These are phyloP conservation scores for Globisporangium okanoganense DNA, from an alignment of 352 stramenopile genomes.

Conservation along the genomic window DNA sequence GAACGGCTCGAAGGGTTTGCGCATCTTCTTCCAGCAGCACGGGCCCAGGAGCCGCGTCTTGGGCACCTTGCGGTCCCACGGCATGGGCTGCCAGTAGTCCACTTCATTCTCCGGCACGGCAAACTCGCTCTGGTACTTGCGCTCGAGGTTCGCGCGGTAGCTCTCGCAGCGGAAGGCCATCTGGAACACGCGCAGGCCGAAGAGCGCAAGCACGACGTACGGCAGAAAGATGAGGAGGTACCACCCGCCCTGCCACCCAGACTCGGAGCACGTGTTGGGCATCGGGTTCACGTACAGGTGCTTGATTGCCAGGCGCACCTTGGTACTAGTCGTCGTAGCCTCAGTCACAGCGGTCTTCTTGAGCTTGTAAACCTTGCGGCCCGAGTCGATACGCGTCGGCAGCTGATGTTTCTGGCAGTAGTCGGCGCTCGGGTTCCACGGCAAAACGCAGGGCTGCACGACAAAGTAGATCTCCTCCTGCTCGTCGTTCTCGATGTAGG, in stretches of 20 bases:
- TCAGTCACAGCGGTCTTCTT: slow-evolving; percentile 12
- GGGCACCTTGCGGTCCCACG: slow-evolving; percentile 67
- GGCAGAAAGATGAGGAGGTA: slow-evolving; percentile 60
- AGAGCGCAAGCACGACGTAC: slow-evolving; percentile 46
- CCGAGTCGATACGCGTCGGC: slow-evolving; percentile 34
- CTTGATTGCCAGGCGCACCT: slow-evolving; percentile 17
- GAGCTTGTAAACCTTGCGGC: slow-evolving; percentile 44
- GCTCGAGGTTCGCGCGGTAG: slow-evolving; percentile 56
- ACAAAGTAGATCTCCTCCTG: slow-evolving; percentile 58
- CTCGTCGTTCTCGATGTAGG: slow-evolving; percentile 44
- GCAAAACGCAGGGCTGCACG: slow-evolving; percentile 43
- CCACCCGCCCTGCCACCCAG: slow-evolving; percentile 36
- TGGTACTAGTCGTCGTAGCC: slow-evolving; percentile 6
- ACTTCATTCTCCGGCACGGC: slow-evolving; percentile 57
- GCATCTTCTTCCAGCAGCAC: slow-evolving; percentile 68
- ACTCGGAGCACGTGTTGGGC: slow-evolving; percentile 46
- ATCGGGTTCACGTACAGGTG: slow-evolving; percentile 60
- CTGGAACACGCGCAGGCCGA: slow-evolving; percentile 58
- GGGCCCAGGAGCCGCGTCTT: slow-evolving; percentile 57
- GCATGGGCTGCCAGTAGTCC: slow-evolving; percentile 67
- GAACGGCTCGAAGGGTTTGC: slow-evolving; percentile 54
- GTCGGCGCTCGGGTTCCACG: slow-evolving; percentile 27
- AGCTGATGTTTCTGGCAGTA: slow-evolving; percentile 35
- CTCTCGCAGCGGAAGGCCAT: slow-evolving; percentile 54
- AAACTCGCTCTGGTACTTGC: slow-evolving; percentile 52